Percentiles rank a stretch among this genome's conserved stretches.
Conservation (phyloP, 2,329 filamentous ascomycete species). For the Claviceps sp. region DNA sequence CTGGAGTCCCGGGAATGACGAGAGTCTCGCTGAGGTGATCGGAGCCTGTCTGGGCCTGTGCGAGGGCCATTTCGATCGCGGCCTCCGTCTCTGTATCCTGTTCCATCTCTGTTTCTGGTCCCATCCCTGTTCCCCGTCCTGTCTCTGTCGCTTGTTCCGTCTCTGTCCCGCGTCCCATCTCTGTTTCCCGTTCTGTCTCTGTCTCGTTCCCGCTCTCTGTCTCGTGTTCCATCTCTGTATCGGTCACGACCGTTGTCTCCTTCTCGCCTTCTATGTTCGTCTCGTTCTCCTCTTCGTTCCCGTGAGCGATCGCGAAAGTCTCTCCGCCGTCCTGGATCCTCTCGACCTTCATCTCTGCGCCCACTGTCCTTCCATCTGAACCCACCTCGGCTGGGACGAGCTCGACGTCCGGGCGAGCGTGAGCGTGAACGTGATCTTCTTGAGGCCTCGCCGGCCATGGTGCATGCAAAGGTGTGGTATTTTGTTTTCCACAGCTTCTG, state of each 20-base stretch:
- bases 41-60: conserved; percentile 7
- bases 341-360: conserved; percentile 28
- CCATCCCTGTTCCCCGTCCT: conserved; percentile 14
- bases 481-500: not conserved
- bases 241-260: conserved; percentile 16
- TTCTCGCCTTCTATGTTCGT: conserved; percentile 12
- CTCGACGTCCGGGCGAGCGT: conserved; percentile 14
- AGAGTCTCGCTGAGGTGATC: conserved; percentile 13
- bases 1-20: conserved; percentile 17
- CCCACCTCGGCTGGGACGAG: conserved; percentile 24
- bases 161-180: conserved; percentile 16
- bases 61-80: conserved; percentile 13
- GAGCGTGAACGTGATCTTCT: conserved; percentile 15
- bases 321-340: conserved; percentile 22
- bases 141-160: conserved; percentile 16
- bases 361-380: conserved; percentile 48
- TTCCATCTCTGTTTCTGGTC: conserved; percentile 14
- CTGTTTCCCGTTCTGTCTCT: conserved; percentile 9
- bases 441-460: conserved; percentile 14
- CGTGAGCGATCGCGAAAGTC: conserved; percentile 33
- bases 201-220: conserved; percentile 18
- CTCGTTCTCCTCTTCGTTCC: conserved; percentile 18
- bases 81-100: conserved; percentile 10
- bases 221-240: conserved; percentile 16
- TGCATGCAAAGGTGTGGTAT: not conserved